Evolutionary conservation across 2,329 filamentous ascomycete genomes (phyloP), one percentile per base, ranked within the genome.

Genomic region (Cercospora janseana): DNA sequence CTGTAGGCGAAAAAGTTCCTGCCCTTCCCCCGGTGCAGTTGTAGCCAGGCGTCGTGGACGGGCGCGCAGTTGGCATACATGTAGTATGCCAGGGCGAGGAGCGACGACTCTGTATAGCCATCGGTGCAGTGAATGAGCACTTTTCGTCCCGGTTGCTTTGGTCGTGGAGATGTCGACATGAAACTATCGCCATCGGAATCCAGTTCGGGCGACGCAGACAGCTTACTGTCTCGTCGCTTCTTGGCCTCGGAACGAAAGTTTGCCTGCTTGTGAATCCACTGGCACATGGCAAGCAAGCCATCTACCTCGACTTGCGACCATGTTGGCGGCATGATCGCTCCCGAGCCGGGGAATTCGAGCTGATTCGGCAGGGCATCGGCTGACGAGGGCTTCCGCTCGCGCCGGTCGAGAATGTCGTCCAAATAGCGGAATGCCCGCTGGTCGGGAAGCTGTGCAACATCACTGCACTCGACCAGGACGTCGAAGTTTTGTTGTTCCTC

Each of bases 1-100:
- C 88, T 86, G 61, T 97, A 97, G 0, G 93, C 90, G 66, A 98
- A 98, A 73, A 97, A 96, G 66, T 98, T 97, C 52, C 93, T 86
- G 49, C 81, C 78, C 68, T 87, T 88, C 9, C 82, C 78, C 8
- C 83, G 84, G 67, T 98, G 93, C 41, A 98, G 75, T 52, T 82
- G 79, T 7, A 97, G 76, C 91, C 91, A 97, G 6, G 93, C 91
- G 49, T 90, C 82, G 21, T 91, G 86, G 0, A 92, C 80, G 0
- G 91, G 80, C 8, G 83, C 76, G 5, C 88, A 89, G 55, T 93
- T 88, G 46, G 87, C 88, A 69, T 90, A 98, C 78, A 94, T 95
- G 66, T 86, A 89, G 70, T 98, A 98, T 7, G 92, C 88, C 29
- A 98, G 81, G 2, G 82, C 89, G 13, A 98, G 77, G 69, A 98